A percentile compares a stretch with the other conserved stretches of the same genome.
phyloP scores from a whole-genome alignment of 2,329 filamentous ascomycete genomes.

The Coniochaeta sp. region DNA sequence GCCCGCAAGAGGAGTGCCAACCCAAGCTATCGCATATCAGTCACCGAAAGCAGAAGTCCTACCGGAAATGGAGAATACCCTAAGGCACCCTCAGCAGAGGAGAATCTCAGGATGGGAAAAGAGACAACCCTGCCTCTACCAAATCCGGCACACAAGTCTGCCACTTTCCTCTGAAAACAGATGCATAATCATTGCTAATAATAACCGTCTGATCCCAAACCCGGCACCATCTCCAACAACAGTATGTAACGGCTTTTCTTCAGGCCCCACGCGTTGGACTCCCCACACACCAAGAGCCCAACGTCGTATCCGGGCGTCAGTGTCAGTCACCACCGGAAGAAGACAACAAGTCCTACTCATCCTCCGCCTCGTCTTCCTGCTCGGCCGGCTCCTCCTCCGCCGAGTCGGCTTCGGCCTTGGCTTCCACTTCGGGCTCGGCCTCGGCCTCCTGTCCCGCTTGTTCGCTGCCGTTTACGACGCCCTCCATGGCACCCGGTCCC shows the following conservation, averaged over 20 bases:
- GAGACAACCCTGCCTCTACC: not conserved
- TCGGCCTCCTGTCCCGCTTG: slow-evolving; percentile 15
- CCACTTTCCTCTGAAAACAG: not conserved
- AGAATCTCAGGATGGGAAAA: too few species aligned
- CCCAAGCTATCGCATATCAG: not conserved
- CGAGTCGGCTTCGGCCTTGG: slow-evolving; percentile 8
- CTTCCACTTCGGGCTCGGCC: slow-evolving; percentile 12
- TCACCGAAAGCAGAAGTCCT: not conserved
- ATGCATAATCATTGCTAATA: not conserved
- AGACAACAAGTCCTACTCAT: slow-evolving; percentile 4
- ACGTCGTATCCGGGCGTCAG: not conserved
- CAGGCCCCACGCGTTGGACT: not conserved
- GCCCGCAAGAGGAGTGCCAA: too few species aligned
- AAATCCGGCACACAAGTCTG: not conserved
- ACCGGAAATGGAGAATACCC: too few species aligned
- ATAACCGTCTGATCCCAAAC: not conserved
- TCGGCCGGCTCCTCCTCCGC: slow-evolving; percentile 8
- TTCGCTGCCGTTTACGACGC: slow-evolving; percentile 13
- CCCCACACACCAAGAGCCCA: not conserved
- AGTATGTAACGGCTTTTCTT: not conserved
- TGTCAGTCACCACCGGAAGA: not conserved
- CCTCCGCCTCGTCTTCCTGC: slow-evolving; percentile 8
- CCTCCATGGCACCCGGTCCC: slow-evolving; percentile 31
- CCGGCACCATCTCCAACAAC: not conserved
- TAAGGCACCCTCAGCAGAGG: too few species aligned